phyloP scores from a whole-genome alignment of 805 yeast species.

The Pichia heedii region DNA sequence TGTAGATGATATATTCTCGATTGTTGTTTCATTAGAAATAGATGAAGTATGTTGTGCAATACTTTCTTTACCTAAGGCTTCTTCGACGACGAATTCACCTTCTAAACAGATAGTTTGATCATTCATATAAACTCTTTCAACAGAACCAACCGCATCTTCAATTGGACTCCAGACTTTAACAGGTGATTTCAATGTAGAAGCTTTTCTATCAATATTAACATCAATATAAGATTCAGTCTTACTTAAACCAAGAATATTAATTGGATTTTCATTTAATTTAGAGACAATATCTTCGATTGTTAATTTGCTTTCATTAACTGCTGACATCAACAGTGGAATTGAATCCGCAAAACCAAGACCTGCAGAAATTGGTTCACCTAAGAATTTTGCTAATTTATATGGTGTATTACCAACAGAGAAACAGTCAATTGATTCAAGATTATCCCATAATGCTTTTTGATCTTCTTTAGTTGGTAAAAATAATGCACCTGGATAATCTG shows the following conservation, averaged over 20 bases:
- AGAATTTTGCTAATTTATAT: slow-evolving; percentile 55
- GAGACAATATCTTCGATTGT: slow-evolving; percentile 62
- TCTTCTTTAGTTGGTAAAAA: slow-evolving; percentile 77
- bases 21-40: slow-evolving; percentile 8
- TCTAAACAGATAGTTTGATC: slow-evolving; percentile 78
- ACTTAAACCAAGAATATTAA: slow-evolving; percentile 71
- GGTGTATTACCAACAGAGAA: slow-evolving; percentile 82
- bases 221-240: slow-evolving; percentile 75
- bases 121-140: slow-evolving; percentile 78
- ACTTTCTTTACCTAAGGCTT: slow-evolving; percentile 55
- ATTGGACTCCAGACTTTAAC: slow-evolving; percentile 48
- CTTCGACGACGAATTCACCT: slow-evolving; percentile 55
- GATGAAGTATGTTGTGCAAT: slow-evolving; percentile 36
- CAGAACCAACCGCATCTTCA: slow-evolving; percentile 58
- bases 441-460: slow-evolving; percentile 75
- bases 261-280: slow-evolving; percentile 76
- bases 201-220: slow-evolving; percentile 67
- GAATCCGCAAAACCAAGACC: slow-evolving; percentile 78
- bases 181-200: slow-evolving; percentile 32
- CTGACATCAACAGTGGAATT: slow-evolving; percentile 71
- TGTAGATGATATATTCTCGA: slow-evolving; percentile 17
- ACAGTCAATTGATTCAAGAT: slow-evolving; percentile 65
- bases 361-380: slow-evolving; percentile 50
- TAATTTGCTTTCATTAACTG: slow-evolving; percentile 65
- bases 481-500: slow-evolving; percentile 58